Base-by-base conservation (phyloP, 2,329 filamentous ascomycete genomes). In the Fusarium falciforme region DNA sequence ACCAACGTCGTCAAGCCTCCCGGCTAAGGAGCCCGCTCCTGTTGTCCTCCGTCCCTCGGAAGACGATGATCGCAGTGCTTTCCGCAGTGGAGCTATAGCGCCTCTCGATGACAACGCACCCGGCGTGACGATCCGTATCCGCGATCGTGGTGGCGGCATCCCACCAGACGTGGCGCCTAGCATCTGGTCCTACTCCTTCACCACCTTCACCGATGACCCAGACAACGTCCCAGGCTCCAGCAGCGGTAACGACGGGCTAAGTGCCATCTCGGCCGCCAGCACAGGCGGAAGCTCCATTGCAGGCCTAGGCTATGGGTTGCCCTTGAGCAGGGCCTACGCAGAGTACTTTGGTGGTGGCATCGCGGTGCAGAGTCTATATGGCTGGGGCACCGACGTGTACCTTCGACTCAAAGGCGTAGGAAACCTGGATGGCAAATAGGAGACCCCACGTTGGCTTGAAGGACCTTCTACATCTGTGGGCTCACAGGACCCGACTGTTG, bases 311-410 rank as follows among this genome's bases (percentile, higher is more conserved):
- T 99, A 99, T 81, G 96, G 96, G 0, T 81, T 99, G 72, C 96
- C 96, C 2, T 84, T 99, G 25, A 95, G 95, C 62, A 89, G 96
- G 71, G 96, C 96, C 0, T 99, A 99, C 80, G 96, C 96, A 1
- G 96, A 99, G 85, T 99, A 98, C 79, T 99, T 99, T 86, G 96
- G 96, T 3, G 96, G 96, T 1, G 95, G 95, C 4, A 96, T 99
- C 67, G 92, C 92, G 6, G 92, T 99, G n/a, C 96, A 99, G 87
- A 98, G 94, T 81, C 84, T 98, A 55, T 96, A 94, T 86, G 96
- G 96, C 5, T 99, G 96, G 96, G 96, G 90, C 5, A 91, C 90
- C 7, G 91, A 93, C 79, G 91, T 93, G 2, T 93, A 93, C 77
- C 80, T 93, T 55, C 84, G 89, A 58, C 81, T 93, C 47, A 91